Evolutionary conservation across 2,329 filamentous ascomycete species (phyloP).

Genomic region (Xylariales sp.): DNA sequence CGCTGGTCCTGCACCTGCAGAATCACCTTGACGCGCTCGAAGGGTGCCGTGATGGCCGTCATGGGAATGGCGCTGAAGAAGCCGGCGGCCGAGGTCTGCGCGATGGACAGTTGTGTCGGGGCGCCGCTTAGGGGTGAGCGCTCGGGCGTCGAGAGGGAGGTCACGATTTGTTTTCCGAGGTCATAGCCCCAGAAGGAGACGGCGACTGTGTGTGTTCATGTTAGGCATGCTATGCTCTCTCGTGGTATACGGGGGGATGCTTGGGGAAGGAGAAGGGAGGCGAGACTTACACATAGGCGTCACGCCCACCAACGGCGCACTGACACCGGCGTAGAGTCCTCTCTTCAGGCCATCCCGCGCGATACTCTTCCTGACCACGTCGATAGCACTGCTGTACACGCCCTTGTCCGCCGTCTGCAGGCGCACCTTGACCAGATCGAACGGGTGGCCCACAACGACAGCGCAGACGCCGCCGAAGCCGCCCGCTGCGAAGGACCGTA

Average conservation of each 20-base stretch:
- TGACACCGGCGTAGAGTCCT: conserved; percentile 95
- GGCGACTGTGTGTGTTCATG: conserved; percentile 52
- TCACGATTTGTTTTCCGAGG: conserved; percentile 85
- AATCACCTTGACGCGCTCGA: conserved; percentile 98
- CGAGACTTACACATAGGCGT: conserved; percentile 90
- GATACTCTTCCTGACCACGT: conserved; percentile 85
- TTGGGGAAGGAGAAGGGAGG: neutral
- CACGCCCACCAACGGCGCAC: conserved; percentile 88
- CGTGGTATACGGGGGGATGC: neutral
- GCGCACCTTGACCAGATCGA: conserved; percentile 96
- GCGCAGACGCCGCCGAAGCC: conserved; percentile 93
- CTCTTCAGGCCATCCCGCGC: conserved; percentile 75
- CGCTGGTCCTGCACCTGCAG: conserved; percentile 93
- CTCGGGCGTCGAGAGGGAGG: conserved; percentile 57
- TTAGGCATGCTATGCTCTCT: no score
- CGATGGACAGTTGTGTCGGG: conserved; percentile 62
- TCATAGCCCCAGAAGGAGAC: conserved; percentile 86
- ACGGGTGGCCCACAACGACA: conserved; percentile 91
- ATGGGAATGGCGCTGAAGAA: conserved; percentile 98
- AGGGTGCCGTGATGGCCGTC: conserved; percentile 97
- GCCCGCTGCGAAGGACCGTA: conserved; percentile 82
- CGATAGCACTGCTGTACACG: conserved; percentile 83
- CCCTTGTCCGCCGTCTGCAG: conserved; percentile 94
- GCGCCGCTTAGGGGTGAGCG: conserved; percentile 63
- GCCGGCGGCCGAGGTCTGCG: conserved; percentile 83